Evolutionary conservation across 208 protist species (phyloP), one percentile per base, ranked within the genome.

Genomic region (Lotmaria passim): DNA sequence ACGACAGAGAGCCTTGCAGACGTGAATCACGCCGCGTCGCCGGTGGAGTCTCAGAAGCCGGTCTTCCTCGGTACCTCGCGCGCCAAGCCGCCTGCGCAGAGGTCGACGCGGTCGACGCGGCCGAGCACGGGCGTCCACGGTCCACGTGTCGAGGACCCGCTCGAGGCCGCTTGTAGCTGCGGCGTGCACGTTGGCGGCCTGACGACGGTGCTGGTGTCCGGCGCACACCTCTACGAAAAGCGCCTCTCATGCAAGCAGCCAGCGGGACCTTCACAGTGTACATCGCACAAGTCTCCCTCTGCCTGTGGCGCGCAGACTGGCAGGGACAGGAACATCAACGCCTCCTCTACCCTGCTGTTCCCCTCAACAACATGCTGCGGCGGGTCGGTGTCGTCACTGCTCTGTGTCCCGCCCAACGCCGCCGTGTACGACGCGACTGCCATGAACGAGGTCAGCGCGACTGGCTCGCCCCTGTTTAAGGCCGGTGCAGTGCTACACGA

Each of bases 121-220:
- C 67, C 51, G 19, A 52, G 57, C 57, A 58, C 48, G 23, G 59
- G 34, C 28, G 41, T 64, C 1, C 15, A 31, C 1, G 59, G 59
- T 17, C 43, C 59, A n/a, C 21, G 21, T 7, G 53, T 63, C 34
- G 43, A 59, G 38, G 46, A 69, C 38, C 53, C 46, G 30, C 52
- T 60, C 7, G 44, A 69, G 26, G 57, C 48, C 7, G 72, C 72
- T 11, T 38, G 61, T 21, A 36, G 66, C 33, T 83, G 82, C 39
- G 82, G 82, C 12, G 72, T 72, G 23, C 56, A 74, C 33, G 21
- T 78, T 21, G 77, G 60, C 4, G 82, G 79, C 5, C 33, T 83
- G 51, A 69, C 75, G 38, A 73, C 69, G 0, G 82, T 83, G 47
- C 55, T 83, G 11, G 73, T 86, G 2, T 82, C 72, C 8, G 55